A percentile compares a stretch with the other conserved stretches of the same genome.
These are phyloP conservation scores for Plicaturopsis crispa DNA, from an alignment of 768 basidiomycete genomes.

Conservation along the genomic window DNA sequence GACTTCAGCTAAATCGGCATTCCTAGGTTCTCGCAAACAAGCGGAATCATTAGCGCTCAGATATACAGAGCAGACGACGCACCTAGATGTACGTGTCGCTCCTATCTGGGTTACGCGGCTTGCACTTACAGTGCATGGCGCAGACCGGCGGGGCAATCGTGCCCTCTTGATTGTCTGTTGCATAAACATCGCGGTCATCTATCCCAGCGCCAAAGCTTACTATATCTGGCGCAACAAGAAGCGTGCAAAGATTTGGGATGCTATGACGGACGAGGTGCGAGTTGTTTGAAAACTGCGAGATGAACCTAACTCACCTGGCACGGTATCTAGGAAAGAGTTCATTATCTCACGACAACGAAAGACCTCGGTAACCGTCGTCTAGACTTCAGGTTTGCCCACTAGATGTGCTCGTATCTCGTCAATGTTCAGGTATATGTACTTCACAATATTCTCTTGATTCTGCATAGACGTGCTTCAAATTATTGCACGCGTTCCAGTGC, in stretches of 20 bases:
- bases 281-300: too few relatives aligned
- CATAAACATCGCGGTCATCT: constrained; percentile 43
- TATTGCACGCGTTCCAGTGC: too few relatives aligned
- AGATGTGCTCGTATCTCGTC: neutral
- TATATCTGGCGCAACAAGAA: constrained; percentile 52
- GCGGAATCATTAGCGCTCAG: constrained; percentile 38
- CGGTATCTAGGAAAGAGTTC: constrained; percentile 35
- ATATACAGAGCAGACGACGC: constrained; percentile 50
- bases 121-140: constrained; percentile 28
- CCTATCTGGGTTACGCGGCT: neutral
- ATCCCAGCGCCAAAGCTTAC: constrained; percentile 46
- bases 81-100: constrained; percentile 36
- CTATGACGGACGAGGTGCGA: constrained; percentile 41
- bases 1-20: constrained; percentile 9
- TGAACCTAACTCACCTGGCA: neutral
- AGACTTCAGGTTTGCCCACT: constrained; percentile 59
- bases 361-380: constrained; percentile 56
- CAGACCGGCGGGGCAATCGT: constrained; percentile 46
- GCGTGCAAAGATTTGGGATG: constrained; percentile 47
- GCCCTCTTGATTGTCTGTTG: constrained; percentile 43
- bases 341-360: constrained; percentile 50
- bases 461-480: too few relatives aligned
- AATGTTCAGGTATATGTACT: neutral
- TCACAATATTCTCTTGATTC: too few relatives aligned
- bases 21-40: constrained; percentile 33